Conservation (phyloP, 768 basidiomycete species). For the Fibroporia radiculosa region DNA sequence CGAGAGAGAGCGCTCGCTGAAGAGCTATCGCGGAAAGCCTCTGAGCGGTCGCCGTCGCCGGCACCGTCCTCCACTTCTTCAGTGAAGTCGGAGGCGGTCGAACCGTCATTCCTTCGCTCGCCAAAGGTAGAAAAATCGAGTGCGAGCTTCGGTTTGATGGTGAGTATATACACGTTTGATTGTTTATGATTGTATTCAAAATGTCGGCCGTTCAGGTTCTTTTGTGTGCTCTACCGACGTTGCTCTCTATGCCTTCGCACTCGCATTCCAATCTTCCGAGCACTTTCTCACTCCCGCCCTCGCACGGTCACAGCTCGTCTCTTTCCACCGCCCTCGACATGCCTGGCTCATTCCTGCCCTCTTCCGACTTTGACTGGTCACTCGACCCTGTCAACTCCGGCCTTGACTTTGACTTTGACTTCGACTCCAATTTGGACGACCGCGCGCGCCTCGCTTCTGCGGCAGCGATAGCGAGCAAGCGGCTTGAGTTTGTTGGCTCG, state of each 20-base stretch:
- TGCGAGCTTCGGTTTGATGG: conserved; percentile 67
- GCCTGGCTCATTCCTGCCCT: conserved; percentile 19
- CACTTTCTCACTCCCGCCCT: conserved; percentile 47
- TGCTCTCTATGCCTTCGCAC: conserved; percentile 62
- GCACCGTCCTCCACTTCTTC: conserved; percentile 32
- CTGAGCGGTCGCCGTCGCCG: conserved; percentile 21
- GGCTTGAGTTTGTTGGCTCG: conserved; percentile 52
- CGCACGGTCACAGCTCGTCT: conserved; percentile 25
- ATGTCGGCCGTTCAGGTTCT: conserved; percentile 43
- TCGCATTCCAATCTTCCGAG: conserved; percentile 40
- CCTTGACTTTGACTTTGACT: conserved; percentile 27
- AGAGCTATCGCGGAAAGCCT: conserved; percentile 41
- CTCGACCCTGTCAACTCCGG: conserved; percentile 15
- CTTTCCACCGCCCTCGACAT: conserved; percentile 33
- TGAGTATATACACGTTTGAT: conserved; percentile 44
- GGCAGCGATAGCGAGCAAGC: conserved; percentile 29
- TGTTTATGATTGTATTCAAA: conserved; percentile 17
- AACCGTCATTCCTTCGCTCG: conserved; percentile 31
- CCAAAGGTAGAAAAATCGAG: conserved; percentile 40
- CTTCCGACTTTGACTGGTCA: conserved; percentile 42
- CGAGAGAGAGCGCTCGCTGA: conserved; percentile 61
- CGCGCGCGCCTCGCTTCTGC: conserved; percentile 27
- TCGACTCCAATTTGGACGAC: conserved; percentile 42
- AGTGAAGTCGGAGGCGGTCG: conserved; percentile 49
- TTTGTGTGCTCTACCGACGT: conserved; percentile 67